Evolutionary conservation across 1,284 basidiomycete species (phyloP).

Genomic region (Naganishia cerealis): DNA sequence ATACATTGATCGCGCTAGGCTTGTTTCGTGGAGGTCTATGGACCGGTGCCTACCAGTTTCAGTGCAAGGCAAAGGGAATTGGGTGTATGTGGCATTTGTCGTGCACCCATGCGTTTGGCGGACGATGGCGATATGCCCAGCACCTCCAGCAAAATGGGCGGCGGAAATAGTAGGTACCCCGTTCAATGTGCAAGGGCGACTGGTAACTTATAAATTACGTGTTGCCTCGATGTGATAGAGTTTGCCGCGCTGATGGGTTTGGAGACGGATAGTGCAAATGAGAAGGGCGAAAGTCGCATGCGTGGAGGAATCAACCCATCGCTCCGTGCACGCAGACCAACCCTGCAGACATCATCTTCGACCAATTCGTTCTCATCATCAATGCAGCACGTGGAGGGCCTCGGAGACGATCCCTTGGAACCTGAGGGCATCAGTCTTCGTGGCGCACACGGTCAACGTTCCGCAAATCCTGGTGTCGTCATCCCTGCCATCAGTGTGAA

Average conservation of each 20-base stretch:
- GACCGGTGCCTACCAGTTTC: slow-evolving; percentile 68
- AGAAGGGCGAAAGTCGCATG: background rate
- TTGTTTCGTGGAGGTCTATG: slow-evolving; percentile 93
- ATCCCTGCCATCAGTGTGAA: slow-evolving; percentile 83
- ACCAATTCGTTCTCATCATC: background rate
- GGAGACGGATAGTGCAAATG: slow-evolving; percentile 58
- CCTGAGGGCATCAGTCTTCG: background rate
- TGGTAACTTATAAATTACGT: background rate
- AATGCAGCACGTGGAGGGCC: background rate
- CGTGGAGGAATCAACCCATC: background rate
- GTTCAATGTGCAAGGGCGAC: background rate
- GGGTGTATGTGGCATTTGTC: slow-evolving; percentile 93
- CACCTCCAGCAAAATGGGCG: slow-evolving; percentile 71
- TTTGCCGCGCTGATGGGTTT: slow-evolving; percentile 84
- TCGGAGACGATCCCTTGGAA: slow-evolving; percentile 22
- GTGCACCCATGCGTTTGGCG: slow-evolving; percentile 88
- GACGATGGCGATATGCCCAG: slow-evolving; percentile 56
- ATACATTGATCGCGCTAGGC: slow-evolving; percentile 60
- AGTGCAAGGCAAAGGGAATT: slow-evolving; percentile 70
- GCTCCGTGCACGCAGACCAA: background rate
- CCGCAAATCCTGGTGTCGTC: slow-evolving; percentile 63
- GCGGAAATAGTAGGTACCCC: slow-evolving; percentile 65
- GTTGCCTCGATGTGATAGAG: slow-evolving; percentile 58
- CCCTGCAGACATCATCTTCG: background rate
- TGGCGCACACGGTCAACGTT: background rate